These are phyloP conservation scores for Monosporascus ibericus DNA, from an alignment of 2,329 filamentous ascomycete species.

Conservation along the genomic window DNA sequence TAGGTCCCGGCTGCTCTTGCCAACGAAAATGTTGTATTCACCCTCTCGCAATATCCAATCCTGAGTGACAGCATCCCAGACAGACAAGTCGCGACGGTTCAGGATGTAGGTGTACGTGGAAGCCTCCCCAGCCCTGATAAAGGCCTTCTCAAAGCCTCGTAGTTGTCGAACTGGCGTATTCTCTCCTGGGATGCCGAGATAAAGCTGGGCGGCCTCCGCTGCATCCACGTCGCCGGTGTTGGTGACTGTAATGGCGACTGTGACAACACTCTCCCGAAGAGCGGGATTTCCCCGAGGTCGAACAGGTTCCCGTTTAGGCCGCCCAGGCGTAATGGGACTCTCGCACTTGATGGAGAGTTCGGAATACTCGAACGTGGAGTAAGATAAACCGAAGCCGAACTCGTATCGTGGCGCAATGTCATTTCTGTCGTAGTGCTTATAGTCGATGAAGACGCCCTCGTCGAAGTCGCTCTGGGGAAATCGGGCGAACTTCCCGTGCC, in stretches of 20 bases:
- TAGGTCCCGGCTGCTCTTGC: conserved; percentile 40
- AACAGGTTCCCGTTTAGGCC: conserved; percentile 31
- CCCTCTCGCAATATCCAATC: conserved; percentile 52
- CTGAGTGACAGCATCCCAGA: conserved; percentile 55
- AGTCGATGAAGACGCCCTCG: conserved; percentile 60
- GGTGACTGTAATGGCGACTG: conserved; percentile 53
- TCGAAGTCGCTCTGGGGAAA: conserved; percentile 35
- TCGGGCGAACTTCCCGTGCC: conserved; percentile 4
- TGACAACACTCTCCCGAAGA: conserved; percentile 38
- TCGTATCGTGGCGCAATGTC: conserved; percentile 55
- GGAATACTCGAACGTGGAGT: conserved; percentile 60
- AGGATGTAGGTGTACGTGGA: conserved; percentile 46
- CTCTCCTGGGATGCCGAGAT: conserved; percentile 34
- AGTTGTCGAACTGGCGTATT: conserved; percentile 41
- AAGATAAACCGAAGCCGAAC: conserved; percentile 62
- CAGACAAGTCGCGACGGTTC: conserved; percentile 55
- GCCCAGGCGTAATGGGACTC: not conserved
- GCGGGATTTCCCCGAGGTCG: conserved; percentile 38
- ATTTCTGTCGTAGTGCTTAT: conserved; percentile 55
- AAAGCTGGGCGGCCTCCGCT: conserved; percentile 62
- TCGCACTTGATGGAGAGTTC: conserved; percentile 24
- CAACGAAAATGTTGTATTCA: conserved; percentile 36
- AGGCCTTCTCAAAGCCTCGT: conserved; percentile 56
- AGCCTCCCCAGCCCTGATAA: conserved; percentile 41
- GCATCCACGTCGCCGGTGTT: conserved; percentile 59